A percentile compares a stretch with the other conserved stretches of the same genome.
Conservation (phyloP, 345 rosid genomes). For the Nasturtium officinale region DNA sequence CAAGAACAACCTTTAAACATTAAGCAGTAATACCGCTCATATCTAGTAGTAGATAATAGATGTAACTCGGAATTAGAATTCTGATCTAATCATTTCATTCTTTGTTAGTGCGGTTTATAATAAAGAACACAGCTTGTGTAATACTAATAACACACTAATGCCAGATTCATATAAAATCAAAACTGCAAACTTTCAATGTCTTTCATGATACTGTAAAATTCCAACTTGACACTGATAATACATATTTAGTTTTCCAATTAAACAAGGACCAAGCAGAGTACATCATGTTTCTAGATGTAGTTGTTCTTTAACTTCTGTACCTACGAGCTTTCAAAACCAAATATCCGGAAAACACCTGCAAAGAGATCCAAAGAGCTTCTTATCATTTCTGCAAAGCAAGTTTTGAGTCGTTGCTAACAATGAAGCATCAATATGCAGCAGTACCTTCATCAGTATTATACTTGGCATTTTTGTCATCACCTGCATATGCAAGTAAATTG, state of each 20-base stretch:
- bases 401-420: neutral
- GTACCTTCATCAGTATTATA: constrained; percentile 91
- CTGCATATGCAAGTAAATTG: constrained; percentile 94
- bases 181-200: constrained; percentile 16
- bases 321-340: constrained; percentile 79
- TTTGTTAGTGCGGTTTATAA: neutral
- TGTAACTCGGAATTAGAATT: constrained; percentile 27
- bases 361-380: constrained; percentile 18
- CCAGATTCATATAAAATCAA: neutral
- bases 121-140: constrained; percentile 36
- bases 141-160: neutral
- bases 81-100: constrained; percentile 11
- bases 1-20: constrained; percentile 36
- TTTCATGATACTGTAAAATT: constrained; percentile 6
- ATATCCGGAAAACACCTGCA: constrained; percentile 90
- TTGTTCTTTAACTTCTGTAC: constrained; percentile 31
- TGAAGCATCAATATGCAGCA: neutral
- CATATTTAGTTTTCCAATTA: neutral
- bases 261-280: constrained; percentile 7
- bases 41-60: constrained; percentile 7
- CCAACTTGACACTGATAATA: constrained; percentile 11
- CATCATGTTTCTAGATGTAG: neutral
- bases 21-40: constrained; percentile 18
- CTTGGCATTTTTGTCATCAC: constrained; percentile 92
- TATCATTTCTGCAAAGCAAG: neutral